Conservation (phyloP, 148 eudicot species). For the Camellia japonica region DNA sequence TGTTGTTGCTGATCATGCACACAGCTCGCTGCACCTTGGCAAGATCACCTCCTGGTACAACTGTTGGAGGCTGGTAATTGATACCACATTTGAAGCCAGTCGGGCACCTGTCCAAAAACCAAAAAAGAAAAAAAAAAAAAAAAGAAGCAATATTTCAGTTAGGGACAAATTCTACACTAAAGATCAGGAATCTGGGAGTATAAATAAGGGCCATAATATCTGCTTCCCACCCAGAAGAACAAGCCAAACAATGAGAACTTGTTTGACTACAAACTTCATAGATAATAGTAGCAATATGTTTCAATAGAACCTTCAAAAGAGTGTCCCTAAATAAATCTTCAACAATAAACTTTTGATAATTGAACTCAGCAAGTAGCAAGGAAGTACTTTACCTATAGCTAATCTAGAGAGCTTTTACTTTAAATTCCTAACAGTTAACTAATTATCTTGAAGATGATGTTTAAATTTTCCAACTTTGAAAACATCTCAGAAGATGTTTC, state of each 20-base stretch:
- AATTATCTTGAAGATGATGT: neutral
- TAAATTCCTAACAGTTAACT: neutral
- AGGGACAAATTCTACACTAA: neutral
- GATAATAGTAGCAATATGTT: neutral
- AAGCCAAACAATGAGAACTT: neutral
- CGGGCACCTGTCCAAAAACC: conserved; percentile 44
- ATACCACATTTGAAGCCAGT: conserved; percentile 71
- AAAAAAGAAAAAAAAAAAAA: neutral
- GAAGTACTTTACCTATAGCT: neutral
- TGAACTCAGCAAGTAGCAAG: neutral
- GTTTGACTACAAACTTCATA: neutral
- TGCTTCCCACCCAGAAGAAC: neutral
- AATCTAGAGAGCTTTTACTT: neutral
- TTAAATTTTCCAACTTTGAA: neutral
- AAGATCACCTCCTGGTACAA: conserved; percentile 67
- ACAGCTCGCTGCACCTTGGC: conserved; percentile 69
- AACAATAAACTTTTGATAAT: neutral
- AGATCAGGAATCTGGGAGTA: neutral
- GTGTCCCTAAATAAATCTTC: neutral
- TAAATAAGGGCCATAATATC: neutral
- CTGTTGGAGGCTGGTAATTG: conserved; percentile 64
- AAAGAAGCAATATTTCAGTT: neutral
- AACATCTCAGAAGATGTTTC: neutral
- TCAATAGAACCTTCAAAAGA: neutral
- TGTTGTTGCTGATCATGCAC: conserved; percentile 73